These are phyloP conservation scores for Athelia psychrophila DNA, from an alignment of 1,284 basidiomycete genomes.

Conservation along the genomic window DNA sequence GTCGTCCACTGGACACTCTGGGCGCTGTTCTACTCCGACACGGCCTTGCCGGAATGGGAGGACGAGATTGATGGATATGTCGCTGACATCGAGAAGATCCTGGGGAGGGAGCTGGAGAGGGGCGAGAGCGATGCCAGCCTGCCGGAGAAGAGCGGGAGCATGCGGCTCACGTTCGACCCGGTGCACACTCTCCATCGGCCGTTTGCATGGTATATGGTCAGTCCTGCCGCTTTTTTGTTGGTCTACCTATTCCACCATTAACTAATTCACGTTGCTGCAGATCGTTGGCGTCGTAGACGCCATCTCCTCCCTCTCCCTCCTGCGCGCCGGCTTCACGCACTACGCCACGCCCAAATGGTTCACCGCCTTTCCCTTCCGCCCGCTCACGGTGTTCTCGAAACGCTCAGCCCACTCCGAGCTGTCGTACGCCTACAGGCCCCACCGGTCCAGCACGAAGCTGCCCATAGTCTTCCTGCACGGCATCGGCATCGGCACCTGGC, in stretches of 20 bases:
- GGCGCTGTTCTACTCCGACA: slow-evolving; percentile 49
- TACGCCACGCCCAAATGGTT: slow-evolving; percentile 38
- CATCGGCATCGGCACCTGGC: slow-evolving; percentile 62
- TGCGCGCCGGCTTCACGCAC: slow-evolving; percentile 49
- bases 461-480: slow-evolving; percentile 65
- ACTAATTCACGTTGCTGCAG: slow-evolving; percentile 27
- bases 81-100: slow-evolving; percentile 29
- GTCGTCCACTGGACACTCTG: slow-evolving; percentile 62
- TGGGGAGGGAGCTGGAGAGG: slow-evolving; percentile 35
- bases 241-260: neutral
- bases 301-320: slow-evolving; percentile 36
- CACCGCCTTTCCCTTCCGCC: slow-evolving; percentile 51
- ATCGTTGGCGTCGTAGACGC: slow-evolving; percentile 52
- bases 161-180: slow-evolving; percentile 55
- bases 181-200: slow-evolving; percentile 54
- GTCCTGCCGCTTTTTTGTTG: slow-evolving; percentile 18
- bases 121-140: slow-evolving; percentile 27
- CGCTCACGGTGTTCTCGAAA: slow-evolving; percentile 41
- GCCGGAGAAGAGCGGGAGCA: slow-evolving; percentile 31
- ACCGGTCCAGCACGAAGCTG: slow-evolving; percentile 40
- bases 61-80: slow-evolving; percentile 48
- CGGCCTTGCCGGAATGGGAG: slow-evolving; percentile 34
- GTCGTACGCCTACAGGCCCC: slow-evolving; percentile 64
- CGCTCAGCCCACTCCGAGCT: slow-evolving; percentile 35
- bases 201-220: slow-evolving; percentile 58